A percentile compares a stretch with the other conserved stretches of the same genome.
Evolutionary conservation across 495 filamentous ascomycete genomes (phyloP).

Genomic region (Penicilliopsis zonata): DNA sequence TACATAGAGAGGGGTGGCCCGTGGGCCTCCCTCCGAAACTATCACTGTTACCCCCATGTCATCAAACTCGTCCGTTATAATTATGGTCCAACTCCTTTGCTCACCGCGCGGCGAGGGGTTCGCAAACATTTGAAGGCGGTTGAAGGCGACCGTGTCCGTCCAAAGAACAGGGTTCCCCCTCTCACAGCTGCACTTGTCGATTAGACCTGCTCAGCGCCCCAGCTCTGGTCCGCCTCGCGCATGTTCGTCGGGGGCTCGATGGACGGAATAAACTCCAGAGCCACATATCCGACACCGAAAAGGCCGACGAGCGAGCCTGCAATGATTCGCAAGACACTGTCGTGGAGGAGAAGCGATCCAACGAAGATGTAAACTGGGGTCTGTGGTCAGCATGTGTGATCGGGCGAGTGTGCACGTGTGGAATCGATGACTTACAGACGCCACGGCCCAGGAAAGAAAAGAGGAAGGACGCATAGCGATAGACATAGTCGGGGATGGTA

Average conservation of each 20-base stretch:
- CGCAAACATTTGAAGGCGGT: too few relatives aligned
- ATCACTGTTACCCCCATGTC: too few relatives aligned
- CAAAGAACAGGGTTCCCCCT: neutral
- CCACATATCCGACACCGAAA: slow-evolving; percentile 66
- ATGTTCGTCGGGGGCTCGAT: slow-evolving; percentile 98
- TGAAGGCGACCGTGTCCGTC: neutral
- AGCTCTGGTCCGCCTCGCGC: slow-evolving; percentile 79
- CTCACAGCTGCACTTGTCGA: neutral
- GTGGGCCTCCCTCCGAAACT: too few relatives aligned
- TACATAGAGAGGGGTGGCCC: too few relatives aligned
- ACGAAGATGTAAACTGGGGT: slow-evolving; percentile 86
- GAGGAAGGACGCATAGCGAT: slow-evolving; percentile 91
- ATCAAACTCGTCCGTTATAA: too few relatives aligned
- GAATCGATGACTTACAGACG: slow-evolving; percentile 55
- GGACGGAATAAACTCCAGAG: slow-evolving; percentile 84
- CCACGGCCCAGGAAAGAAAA: slow-evolving; percentile 95
- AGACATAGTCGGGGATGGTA: slow-evolving; percentile 84
- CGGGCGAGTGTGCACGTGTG: neutral
- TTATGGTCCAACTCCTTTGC: too few relatives aligned
- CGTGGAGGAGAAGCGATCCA: slow-evolving; percentile 69
- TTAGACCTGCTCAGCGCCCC: slow-evolving; percentile 88
- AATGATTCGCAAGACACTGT: slow-evolving; percentile 42
- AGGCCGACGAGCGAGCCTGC: slow-evolving; percentile 62
- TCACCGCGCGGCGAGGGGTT: too few relatives aligned
- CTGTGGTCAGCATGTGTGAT: slow-evolving; percentile 11